Evolutionary conservation across 768 basidiomycete species (phyloP).

Genomic region (Termitomyces sp.): DNA sequence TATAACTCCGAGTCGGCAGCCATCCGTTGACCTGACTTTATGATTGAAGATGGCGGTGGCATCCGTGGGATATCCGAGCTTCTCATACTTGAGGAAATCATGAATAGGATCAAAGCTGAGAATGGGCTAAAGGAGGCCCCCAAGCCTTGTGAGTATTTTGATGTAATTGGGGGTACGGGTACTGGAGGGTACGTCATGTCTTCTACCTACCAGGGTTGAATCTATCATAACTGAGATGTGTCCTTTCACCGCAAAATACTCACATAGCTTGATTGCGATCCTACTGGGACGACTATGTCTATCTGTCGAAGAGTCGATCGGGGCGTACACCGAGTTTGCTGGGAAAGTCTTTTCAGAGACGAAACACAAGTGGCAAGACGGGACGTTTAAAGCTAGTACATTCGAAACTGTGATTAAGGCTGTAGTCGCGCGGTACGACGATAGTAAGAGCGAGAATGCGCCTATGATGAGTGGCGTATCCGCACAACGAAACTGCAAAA

Average conservation of each 20-base stretch:
- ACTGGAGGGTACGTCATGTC: slow-evolving; percentile 21
- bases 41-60: slow-evolving; percentile 7
- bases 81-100: slow-evolving; percentile 6
- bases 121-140: not conserved
- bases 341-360: not conserved
- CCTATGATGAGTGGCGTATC: not conserved
- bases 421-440: not conserved
- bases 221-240: not conserved
- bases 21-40: too few species aligned
- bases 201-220: not conserved
- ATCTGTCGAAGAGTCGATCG: slow-evolving; percentile 19
- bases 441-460: not conserved
- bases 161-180: slow-evolving; percentile 23
- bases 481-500: not conserved
- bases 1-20: too few species aligned
- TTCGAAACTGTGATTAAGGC: slow-evolving; percentile 2
- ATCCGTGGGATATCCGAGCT: slow-evolving; percentile 8
- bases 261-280: slow-evolving; percentile 19
- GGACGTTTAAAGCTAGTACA: not conserved
- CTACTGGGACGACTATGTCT: slow-evolving; percentile 25
- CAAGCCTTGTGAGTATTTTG: slow-evolving; percentile 24
- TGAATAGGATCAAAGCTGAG: slow-evolving; percentile 2
- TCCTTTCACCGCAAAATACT: too few species aligned
- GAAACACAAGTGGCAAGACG: slow-evolving; percentile 2
- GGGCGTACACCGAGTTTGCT: slow-evolving; percentile 14